Evolutionary conservation across 2,329 filamentous ascomycete species (phyloP).

Genomic region (Microcera coccophila): DNA sequence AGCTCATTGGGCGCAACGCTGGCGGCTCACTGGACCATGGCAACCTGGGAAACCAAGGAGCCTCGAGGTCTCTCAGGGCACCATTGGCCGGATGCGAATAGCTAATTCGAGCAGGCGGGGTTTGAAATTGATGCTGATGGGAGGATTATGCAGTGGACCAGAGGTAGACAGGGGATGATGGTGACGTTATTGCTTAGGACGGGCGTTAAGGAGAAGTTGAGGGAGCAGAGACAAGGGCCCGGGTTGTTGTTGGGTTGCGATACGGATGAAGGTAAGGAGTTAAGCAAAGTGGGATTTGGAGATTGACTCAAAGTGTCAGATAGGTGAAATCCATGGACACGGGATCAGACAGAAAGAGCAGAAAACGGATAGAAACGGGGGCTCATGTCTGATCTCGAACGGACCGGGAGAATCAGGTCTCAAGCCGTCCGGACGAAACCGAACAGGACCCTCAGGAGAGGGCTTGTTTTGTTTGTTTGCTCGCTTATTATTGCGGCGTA

Average conservation of each 20-base stretch:
- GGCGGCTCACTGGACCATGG: neutral
- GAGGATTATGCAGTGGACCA: neutral
- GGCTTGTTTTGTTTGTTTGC: neutral
- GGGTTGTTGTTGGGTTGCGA: neutral
- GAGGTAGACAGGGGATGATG: neutral
- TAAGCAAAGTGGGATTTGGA: neutral
- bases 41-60: neutral
- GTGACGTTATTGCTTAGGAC: neutral
- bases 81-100: slow-evolving; percentile 1
- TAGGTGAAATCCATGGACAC: too few relatives aligned
- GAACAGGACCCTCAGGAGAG: neutral
- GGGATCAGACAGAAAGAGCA: neutral
- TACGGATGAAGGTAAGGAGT: neutral
- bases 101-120: neutral
- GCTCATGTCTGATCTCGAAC: neutral
- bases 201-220: neutral
- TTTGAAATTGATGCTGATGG: neutral
- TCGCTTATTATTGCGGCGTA: neutral
- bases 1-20: neutral
- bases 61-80: neutral
- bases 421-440: neutral
- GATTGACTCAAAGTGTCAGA: too few relatives aligned
- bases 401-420: neutral
- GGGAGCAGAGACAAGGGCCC: too few relatives aligned
- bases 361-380: neutral